phyloP scores from a whole-genome alignment of 306 rosid species.

The Canavalia gladiata region DNA sequence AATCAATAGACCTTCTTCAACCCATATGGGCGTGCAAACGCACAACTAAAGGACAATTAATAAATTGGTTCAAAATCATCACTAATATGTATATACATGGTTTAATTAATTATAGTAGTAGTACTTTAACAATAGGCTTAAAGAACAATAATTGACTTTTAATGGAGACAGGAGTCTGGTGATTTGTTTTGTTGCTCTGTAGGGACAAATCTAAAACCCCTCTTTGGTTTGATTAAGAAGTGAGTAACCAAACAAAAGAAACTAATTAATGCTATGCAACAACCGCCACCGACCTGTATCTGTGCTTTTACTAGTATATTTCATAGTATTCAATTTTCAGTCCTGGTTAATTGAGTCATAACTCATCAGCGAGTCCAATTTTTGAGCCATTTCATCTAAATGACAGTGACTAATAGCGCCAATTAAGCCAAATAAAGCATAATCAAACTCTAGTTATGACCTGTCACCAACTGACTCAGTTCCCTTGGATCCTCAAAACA shows the following conservation, averaged over 20 bases:
- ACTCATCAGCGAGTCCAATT: slow-evolving; percentile 1
- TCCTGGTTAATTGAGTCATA: neutral
- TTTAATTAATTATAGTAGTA: slow-evolving; percentile 1
- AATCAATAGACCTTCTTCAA: slow-evolving; percentile 17
- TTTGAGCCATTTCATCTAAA: neutral
- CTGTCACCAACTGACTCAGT: too few relatives aligned
- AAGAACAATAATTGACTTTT: slow-evolving; percentile 44
- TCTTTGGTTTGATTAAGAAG: slow-evolving; percentile 43
- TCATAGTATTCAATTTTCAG: neutral
- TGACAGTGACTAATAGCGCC: neutral
- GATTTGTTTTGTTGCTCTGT: slow-evolving; percentile 42
- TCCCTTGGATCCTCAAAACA: slow-evolving; percentile 42
- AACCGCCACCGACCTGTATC: slow-evolving; percentile 32
- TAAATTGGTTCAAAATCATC: slow-evolving; percentile 26
- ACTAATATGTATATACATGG: neutral
- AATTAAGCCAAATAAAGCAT: neutral
- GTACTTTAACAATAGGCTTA: neutral
- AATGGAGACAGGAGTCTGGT: slow-evolving; percentile 42
- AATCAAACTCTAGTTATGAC: neutral
- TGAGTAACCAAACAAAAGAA: slow-evolving; percentile 35
- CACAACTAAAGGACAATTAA: slow-evolving; percentile 5
- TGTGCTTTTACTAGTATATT: neutral
- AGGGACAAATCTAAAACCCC: slow-evolving; percentile 47
- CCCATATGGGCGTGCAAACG: slow-evolving; percentile 27
- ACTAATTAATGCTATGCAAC: slow-evolving; percentile 40